Conservation (phyloP, 768 basidiomycete genomes). For the Boletus edulis region DNA sequence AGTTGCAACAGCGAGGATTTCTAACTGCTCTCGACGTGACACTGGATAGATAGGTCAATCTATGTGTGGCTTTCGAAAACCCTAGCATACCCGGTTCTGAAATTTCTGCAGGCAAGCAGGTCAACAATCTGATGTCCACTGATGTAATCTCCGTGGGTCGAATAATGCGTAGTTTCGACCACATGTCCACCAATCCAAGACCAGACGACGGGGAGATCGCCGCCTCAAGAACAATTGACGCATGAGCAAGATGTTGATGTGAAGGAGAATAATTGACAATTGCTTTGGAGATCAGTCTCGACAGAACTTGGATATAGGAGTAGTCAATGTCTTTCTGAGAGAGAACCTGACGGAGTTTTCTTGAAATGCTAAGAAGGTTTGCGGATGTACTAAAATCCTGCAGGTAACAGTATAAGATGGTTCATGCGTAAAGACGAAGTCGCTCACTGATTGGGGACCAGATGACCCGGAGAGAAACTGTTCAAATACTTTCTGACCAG, state of each 20-base stretch:
- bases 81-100: constrained; percentile 11
- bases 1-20: constrained; percentile 23
- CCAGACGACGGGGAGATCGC: constrained; percentile 65
- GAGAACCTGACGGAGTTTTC: constrained; percentile 45
- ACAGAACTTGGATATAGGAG: constrained; percentile 60
- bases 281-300: constrained; percentile 48
- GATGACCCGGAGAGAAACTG: constrained; percentile 14
- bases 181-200: constrained; percentile 67
- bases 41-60: constrained; percentile 8
- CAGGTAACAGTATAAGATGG: constrained; percentile 14
- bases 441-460: constrained; percentile 24
- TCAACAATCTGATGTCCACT: constrained; percentile 18
- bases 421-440: neutral
- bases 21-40: constrained; percentile 22
- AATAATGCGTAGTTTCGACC: constrained; percentile 46
- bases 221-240: constrained; percentile 41
- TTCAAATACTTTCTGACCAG: constrained; percentile 19
- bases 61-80: no score
- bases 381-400: constrained; percentile 33
- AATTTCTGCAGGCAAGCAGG: neutral
- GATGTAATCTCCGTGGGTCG: constrained; percentile 15
- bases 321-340: constrained; percentile 52
- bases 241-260: constrained; percentile 34
- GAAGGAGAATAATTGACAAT: constrained; percentile 35
- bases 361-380: constrained; percentile 37